Conservation (phyloP, 495 filamentous ascomycete species). For the Neurospora sp. region DNA sequence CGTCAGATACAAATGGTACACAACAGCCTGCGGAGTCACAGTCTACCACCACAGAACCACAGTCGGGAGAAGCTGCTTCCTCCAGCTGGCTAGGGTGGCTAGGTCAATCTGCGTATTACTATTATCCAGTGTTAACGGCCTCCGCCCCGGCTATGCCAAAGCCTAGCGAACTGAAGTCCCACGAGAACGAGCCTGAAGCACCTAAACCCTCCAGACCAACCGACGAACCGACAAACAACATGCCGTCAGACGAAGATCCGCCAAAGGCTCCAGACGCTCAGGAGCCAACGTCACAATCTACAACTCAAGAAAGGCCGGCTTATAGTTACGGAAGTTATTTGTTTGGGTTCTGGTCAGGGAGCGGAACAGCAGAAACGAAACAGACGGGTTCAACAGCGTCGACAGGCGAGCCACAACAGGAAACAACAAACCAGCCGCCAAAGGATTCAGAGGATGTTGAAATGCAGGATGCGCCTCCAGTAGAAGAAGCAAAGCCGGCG, state of each 20-base stretch:
- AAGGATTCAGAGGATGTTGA: constrained; percentile 25
- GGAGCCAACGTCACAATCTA: constrained; percentile 11
- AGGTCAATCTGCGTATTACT: constrained; percentile 19
- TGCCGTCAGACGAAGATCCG: constrained; percentile 6
- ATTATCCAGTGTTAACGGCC: constrained; percentile 10
- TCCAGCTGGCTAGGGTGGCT: constrained; percentile 53
- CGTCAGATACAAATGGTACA: not conserved
- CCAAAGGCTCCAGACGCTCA: constrained; percentile 13
- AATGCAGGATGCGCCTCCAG: constrained; percentile 29
- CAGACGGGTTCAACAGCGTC: not conserved
- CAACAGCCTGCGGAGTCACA: constrained; percentile 6
- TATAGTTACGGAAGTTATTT: constrained; percentile 31
- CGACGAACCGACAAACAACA: constrained; percentile 1
- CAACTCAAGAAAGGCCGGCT: constrained; percentile 3
- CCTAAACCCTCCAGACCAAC: constrained; percentile 3
- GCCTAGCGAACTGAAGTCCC: constrained; percentile 14
- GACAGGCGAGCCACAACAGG: constrained; percentile 9
- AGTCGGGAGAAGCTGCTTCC: constrained; percentile 24
- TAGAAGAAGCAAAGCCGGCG: constrained; percentile 1
- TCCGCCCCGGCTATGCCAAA: constrained; percentile 1
- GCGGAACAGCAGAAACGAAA: not conserved
- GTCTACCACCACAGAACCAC: constrained; percentile 5
- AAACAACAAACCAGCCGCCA: constrained; percentile 5
- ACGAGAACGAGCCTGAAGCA: constrained; percentile 11
- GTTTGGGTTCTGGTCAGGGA: constrained; percentile 40